phyloP scores from a whole-genome alignment of 1,284 basidiomycete species.

The Rhodotorula sp. region DNA sequence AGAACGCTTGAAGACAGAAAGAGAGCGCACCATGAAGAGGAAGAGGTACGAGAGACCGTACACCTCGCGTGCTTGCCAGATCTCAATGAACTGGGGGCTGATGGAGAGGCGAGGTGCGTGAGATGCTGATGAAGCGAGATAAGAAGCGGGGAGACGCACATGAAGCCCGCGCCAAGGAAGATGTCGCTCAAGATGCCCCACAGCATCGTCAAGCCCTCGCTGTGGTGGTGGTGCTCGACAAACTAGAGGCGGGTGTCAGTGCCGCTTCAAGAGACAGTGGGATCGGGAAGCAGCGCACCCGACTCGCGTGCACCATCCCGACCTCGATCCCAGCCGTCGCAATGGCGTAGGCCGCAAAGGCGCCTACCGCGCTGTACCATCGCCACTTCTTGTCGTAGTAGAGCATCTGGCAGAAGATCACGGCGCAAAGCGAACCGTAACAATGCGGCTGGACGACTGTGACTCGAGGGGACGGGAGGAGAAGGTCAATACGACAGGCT shows the following conservation, averaged over 20 bases:
- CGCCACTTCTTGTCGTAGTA: constrained; percentile 29
- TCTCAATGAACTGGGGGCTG: constrained; percentile 30
- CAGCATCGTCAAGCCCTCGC: constrained; percentile 15
- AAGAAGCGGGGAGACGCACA: constrained; percentile 3
- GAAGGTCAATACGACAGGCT: background rate
- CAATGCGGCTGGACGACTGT: constrained; percentile 31
- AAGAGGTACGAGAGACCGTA: constrained; percentile 27
- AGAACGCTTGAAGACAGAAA: too few species aligned
- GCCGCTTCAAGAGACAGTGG: too few species aligned
- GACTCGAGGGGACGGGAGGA: background rate
- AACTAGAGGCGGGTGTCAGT: background rate
- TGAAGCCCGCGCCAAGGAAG: constrained; percentile 24
- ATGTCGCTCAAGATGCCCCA: constrained; percentile 27
- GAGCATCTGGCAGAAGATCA: constrained; percentile 30
- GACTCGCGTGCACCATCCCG: constrained; percentile 19
- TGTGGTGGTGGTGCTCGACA: constrained; percentile 18
- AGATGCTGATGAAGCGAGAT: too few species aligned
- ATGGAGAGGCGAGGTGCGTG: background rate
- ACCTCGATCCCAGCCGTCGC: constrained; percentile 24
- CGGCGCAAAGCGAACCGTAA: constrained; percentile 17
- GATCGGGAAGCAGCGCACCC: background rate
- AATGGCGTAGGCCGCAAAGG: constrained; percentile 19
- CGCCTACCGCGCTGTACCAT: constrained; percentile 1
- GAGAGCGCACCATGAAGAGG: constrained; percentile 15
- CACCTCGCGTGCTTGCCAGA: constrained; percentile 25